Percentiles rank a stretch among this genome's conserved stretches.
These are phyloP conservation scores for Kodamaea lidongshanica DNA, from an alignment of 805 yeast species.

Conservation along the genomic window DNA sequence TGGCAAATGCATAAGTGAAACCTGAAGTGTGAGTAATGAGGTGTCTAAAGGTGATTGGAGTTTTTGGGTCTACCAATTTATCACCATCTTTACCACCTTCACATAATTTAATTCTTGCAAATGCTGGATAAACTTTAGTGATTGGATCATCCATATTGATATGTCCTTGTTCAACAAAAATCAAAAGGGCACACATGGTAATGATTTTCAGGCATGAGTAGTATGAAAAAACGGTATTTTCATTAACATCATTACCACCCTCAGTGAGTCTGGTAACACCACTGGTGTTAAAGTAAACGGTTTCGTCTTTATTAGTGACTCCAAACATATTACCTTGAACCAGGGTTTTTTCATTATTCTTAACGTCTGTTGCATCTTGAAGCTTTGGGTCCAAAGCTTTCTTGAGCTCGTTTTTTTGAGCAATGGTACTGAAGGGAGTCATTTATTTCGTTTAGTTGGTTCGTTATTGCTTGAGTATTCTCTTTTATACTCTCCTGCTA, in stretches of 20 bases:
- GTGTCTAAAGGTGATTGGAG: slow-evolving; percentile 21
- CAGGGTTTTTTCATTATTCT: slow-evolving; percentile 1
- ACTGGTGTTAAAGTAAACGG: slow-evolving; percentile 16
- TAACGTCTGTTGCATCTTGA: neutral
- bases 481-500: no score
- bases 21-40: slow-evolving; percentile 26
- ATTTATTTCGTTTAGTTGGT: no score
- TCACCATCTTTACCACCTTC: slow-evolving; percentile 20
- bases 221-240: slow-evolving; percentile 15
- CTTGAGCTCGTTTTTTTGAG: no score
- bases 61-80: slow-evolving; percentile 17
- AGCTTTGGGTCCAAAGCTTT: neutral
- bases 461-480: no score
- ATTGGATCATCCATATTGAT: slow-evolving; percentile 31
- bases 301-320: slow-evolving; percentile 18
- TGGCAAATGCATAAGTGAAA: slow-evolving; percentile 14
- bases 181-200: slow-evolving; percentile 29
- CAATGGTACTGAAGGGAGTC: no score
- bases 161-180: slow-evolving; percentile 25
- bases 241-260: slow-evolving; percentile 11
- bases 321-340: slow-evolving; percentile 12
- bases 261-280: slow-evolving; percentile 13
- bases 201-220: slow-evolving; percentile 31
- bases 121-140: slow-evolving; percentile 22
- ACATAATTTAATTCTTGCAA: slow-evolving; percentile 21